Evolutionary conservation across 495 filamentous ascomycete genomes (phyloP).

Genomic region (Endocarpon pusillum): DNA sequence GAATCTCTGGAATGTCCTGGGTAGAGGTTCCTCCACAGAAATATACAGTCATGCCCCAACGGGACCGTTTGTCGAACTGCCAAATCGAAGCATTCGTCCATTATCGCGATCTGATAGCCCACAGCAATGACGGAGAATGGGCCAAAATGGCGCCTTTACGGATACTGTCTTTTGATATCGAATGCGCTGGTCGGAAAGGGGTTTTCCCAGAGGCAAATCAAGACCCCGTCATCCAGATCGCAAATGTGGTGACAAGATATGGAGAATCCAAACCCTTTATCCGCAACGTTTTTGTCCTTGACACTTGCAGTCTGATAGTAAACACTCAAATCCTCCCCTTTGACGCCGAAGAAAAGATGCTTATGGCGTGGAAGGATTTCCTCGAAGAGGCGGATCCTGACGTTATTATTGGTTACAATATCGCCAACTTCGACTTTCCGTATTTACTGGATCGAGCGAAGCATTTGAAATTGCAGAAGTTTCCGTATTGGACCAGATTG

Average conservation of each 20-base stretch:
- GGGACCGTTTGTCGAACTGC: slow-evolving; percentile 66
- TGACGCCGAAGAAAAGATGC: slow-evolving; percentile 64
- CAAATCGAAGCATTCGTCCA: slow-evolving; percentile 82
- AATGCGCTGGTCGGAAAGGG: slow-evolving; percentile 93
- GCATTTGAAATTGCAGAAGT: slow-evolving; percentile 55
- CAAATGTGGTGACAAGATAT: slow-evolving; percentile 90
- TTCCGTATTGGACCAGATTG: slow-evolving; percentile 75
- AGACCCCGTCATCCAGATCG: slow-evolving; percentile 96
- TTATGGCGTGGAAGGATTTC: slow-evolving; percentile 78
- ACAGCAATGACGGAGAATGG: slow-evolving; percentile 87
- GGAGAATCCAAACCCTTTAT: slow-evolving; percentile 93
- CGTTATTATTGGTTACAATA: slow-evolving; percentile 98
- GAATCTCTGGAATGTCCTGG: slow-evolving; percentile 93
- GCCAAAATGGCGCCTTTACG: slow-evolving; percentile 94
- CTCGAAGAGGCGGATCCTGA: slow-evolving; percentile 85
- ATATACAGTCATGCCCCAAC: slow-evolving; percentile 45
- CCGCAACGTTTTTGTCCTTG: slow-evolving; percentile 87
- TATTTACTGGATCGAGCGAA: slow-evolving; percentile 85
- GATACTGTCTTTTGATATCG: slow-evolving; percentile 93
- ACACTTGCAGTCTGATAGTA: slow-evolving; percentile 80
- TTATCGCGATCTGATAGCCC: slow-evolving; percentile 70
- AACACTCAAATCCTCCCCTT: slow-evolving; percentile 86
- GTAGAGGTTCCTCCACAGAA: slow-evolving; percentile 63
- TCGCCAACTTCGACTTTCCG: slow-evolving; percentile 96
- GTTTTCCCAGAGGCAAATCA: slow-evolving; percentile 85